Evolutionary conservation across 495 filamentous ascomycete species (phyloP), one percentile per base, ranked within the genome.

Genomic region (Pyrenula aspistea): DNA sequence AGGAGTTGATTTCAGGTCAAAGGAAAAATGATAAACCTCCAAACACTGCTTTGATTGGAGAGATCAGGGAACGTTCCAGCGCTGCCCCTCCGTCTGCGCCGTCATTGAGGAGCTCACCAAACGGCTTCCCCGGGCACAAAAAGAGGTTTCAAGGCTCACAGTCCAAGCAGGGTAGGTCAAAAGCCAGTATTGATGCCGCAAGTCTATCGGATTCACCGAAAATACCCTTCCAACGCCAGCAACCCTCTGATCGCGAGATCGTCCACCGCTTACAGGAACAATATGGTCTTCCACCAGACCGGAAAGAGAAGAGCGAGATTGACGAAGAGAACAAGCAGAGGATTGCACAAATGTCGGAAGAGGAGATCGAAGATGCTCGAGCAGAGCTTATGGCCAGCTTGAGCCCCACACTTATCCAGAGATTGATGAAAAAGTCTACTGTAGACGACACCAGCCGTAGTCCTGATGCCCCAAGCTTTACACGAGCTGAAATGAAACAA

Each of bases 91-190:
- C 81, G n/a, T 87, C 89, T 3, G 74, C 76, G 52, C 83, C 85
- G 11, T 79, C 73, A 54, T 68, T 79, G 19, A 79, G 80, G 47
- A 67, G 63, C 21, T 77, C 80, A 22, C 64, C 78, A 2, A 83
- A 77, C n/a, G 93, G 92, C 0, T 97, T 96, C 59, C 93, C 93
- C 23, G 81, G 80, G 49, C 91, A 87, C 71, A 91, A 86, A 64
- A 91, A 86, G 63, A 84, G 92, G 48, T 71, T 69, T n/a, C 74
- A 77, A 48, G 63, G 73, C 0, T 94, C 89, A 3, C 78, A 84
- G 24, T 95, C 95, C 77, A 91, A 88, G 62, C 83, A 88, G 64
- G 82, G 80, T 61, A 74, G 77, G 57, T 72, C 77, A 19, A 56
- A 57, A 8, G 31, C 31, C 8, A 4, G 15, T 4, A 42, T 8